Evolutionary conservation across 257 asterid species (phyloP).

Genomic region (Solanum gracilifrons): DNA sequence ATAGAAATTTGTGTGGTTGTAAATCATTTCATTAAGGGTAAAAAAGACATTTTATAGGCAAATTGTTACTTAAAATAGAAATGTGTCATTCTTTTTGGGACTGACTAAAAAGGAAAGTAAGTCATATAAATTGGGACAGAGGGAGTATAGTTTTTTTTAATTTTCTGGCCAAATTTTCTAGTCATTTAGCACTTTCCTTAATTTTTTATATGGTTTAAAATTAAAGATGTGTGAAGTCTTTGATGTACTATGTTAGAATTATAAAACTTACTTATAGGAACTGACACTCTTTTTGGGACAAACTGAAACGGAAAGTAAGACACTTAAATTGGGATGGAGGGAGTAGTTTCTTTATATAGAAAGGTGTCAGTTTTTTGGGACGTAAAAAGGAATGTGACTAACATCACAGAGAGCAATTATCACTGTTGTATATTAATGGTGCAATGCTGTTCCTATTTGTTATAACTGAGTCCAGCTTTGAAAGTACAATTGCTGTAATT

Average conservation of each 20-base stretch:
- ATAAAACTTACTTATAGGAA: background rate
- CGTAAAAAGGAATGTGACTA: background rate
- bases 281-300: background rate
- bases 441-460: background rate
- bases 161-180: no score
- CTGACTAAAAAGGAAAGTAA: no score
- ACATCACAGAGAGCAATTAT: background rate
- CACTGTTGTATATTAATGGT: background rate
- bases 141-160: no score
- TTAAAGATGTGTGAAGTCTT: background rate
- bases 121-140: no score
- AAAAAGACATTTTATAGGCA: no score
- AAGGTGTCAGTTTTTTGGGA: background rate
- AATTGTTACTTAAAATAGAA: no score
- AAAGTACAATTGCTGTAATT: background rate
- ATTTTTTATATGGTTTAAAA: no score
- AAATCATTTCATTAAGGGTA: no score
- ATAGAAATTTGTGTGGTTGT: no score
- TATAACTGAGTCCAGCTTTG: background rate
- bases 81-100: no score
- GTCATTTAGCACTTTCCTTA: no score
- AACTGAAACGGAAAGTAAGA: background rate
- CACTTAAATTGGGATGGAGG: background rate
- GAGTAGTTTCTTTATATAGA: background rate
- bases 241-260: background rate